These are phyloP conservation scores for Cydonia oblonga DNA, from an alignment of 331 rosid species.

Conservation along the genomic window DNA sequence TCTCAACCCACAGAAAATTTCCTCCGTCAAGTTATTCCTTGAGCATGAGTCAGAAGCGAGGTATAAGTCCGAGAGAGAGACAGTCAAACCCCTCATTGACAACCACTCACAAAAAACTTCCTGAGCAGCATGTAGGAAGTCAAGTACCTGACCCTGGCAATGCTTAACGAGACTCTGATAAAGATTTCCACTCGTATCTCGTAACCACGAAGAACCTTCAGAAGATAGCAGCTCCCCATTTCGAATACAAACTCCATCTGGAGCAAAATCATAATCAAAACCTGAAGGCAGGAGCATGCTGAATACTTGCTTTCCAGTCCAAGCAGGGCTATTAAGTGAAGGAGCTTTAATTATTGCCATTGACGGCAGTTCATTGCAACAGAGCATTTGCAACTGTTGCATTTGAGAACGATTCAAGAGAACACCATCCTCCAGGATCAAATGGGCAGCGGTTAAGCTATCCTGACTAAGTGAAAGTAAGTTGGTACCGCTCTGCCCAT, in stretches of 20 bases:
- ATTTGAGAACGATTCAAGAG: constrained; percentile 46
- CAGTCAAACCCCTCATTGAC: constrained; percentile 78
- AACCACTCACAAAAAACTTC: constrained; percentile 84
- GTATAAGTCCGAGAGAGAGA: constrained; percentile 68
- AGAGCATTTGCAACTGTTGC: constrained; percentile 75
- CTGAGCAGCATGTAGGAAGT: constrained; percentile 55
- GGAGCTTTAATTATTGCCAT: constrained; percentile 63
- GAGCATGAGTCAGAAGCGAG: constrained; percentile 48
- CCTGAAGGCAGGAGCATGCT: constrained; percentile 66
- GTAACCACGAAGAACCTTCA: constrained; percentile 72
- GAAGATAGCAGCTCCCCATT: constrained; percentile 69
- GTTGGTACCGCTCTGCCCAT: constrained; percentile 83
- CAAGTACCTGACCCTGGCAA: constrained; percentile 35
- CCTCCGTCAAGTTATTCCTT: constrained; percentile 72
- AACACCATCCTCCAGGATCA: constrained; percentile 54
- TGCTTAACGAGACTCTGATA: constrained; percentile 50
- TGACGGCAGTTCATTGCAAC: constrained; percentile 18
- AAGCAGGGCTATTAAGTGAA: constrained; percentile 27
- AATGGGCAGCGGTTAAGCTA: constrained; percentile 77
- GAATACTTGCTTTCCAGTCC: constrained; percentile 85
- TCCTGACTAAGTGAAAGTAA: constrained; percentile 84
- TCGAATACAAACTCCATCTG: constrained; percentile 34
- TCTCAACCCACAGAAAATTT: constrained; percentile 53
- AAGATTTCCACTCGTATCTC: constrained; percentile 47
- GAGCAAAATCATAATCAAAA: constrained; percentile 49